Conservation (phyloP, 768 basidiomycete species). For the Strobilomyces confusus region DNA sequence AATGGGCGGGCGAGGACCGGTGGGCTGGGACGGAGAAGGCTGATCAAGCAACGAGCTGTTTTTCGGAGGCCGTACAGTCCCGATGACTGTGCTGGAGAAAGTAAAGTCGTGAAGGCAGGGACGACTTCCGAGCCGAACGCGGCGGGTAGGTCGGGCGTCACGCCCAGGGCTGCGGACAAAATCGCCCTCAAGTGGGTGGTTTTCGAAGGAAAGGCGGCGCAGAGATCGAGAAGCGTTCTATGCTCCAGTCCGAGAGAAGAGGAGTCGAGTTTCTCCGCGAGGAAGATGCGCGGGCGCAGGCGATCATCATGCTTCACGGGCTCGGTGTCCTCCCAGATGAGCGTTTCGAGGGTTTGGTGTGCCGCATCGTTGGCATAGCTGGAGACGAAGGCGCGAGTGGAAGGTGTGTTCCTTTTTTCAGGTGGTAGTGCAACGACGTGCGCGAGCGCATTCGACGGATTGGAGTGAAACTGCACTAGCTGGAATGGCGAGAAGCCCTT, state of each 20-base stretch:
- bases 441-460: conserved; percentile 45
- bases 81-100: conserved; percentile 40
- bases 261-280: conserved; percentile 52
- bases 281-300: conserved; percentile 45
- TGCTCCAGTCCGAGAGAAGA: conserved; percentile 42
- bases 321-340: conserved; percentile 51
- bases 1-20: conserved; percentile 49
- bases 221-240: conserved; percentile 57
- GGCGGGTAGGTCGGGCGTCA: conserved; percentile 31
- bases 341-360: conserved; percentile 43
- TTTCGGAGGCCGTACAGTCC: conserved; percentile 68
- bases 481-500: conserved; percentile 52
- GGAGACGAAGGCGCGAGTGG: conserved; percentile 47
- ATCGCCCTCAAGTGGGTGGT: conserved; percentile 43
- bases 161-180: conserved; percentile 37
- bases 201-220: conserved; percentile 51
- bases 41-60: conserved; percentile 50
- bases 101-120: conserved; percentile 48
- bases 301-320: conserved; percentile 36
- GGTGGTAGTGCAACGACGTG: conserved; percentile 47
- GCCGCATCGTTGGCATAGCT: conserved; percentile 59
- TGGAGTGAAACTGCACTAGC: conserved; percentile 41
- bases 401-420: conserved; percentile 41
- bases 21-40: conserved; percentile 51
- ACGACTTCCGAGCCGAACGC: conserved; percentile 44